phyloP scores from a whole-genome alignment of 2,329 filamentous ascomycete species.

The Thermothelomyces thermophilus region DNA sequence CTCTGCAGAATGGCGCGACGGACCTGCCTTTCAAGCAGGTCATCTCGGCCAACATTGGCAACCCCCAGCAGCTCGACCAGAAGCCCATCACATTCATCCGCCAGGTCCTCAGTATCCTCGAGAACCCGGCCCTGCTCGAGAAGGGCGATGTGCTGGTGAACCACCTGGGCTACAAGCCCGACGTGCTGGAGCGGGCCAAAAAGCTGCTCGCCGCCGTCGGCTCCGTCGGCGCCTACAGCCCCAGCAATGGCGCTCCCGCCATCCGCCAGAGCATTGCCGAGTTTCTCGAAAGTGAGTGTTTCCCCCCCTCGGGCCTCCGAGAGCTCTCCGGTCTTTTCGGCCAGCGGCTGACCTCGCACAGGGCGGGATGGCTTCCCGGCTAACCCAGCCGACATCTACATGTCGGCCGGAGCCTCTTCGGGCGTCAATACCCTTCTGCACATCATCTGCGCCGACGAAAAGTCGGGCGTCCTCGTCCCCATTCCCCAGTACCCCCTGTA shows the following conservation, averaged over 20 bases:
- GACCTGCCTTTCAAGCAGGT: slow-evolving; percentile 79
- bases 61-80: slow-evolving; percentile 97
- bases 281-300: slow-evolving; percentile 73
- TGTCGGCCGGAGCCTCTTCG: slow-evolving; percentile 85
- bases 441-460: slow-evolving; percentile 71
- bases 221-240: slow-evolving; percentile 93
- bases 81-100: slow-evolving; percentile 99
- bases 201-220: slow-evolving; percentile 75
- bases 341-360: slow-evolving; percentile 30
- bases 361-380: slow-evolving; percentile 83
- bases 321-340: neutral
- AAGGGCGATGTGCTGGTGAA: slow-evolving; percentile 73
- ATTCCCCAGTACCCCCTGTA: slow-evolving; percentile 98
- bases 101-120: slow-evolving; percentile 86
- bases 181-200: slow-evolving; percentile 79
- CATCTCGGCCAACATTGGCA: slow-evolving; percentile 97
- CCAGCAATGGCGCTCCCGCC: slow-evolving; percentile 78
- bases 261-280: slow-evolving; percentile 86
- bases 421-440: slow-evolving; percentile 92
- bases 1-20: slow-evolving; percentile 53
- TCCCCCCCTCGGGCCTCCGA: neutral
- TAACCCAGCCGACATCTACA: slow-evolving; percentile 74
- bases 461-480: slow-evolving; percentile 81
- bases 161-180: slow-evolving; percentile 76
- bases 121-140: slow-evolving; percentile 80